phyloP scores from a whole-genome alignment of 805 yeast genomes.

The Lipomyces japonicus region DNA sequence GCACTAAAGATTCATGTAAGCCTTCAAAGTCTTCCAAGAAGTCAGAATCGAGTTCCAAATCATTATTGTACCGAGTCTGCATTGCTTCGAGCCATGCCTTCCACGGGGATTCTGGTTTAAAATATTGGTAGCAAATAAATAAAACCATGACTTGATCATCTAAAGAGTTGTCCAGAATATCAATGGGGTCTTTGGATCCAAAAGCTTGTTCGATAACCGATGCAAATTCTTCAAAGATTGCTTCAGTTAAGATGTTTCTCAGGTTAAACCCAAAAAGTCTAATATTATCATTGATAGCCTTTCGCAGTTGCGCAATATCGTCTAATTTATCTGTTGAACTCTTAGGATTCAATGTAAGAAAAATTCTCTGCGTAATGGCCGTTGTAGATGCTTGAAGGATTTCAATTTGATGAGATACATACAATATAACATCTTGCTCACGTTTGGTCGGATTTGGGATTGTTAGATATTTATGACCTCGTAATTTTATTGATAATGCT shows the following conservation, averaged over 20 bases:
- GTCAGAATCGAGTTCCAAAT: constrained; percentile 4
- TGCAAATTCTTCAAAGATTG: constrained; percentile 4
- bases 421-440: neutral
- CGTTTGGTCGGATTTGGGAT: constrained; percentile 1
- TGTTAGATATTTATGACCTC: neutral
- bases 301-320: neutral
- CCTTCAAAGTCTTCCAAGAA: constrained; percentile 16
- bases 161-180: constrained; percentile 8
- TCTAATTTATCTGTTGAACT: neutral
- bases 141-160: constrained; percentile 23
- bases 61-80: constrained; percentile 8
- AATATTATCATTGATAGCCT: neutral
- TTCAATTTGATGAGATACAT: constrained; percentile 6
- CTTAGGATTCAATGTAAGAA: neutral
- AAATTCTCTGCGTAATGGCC: neutral
- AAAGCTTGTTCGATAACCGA: constrained; percentile 6
- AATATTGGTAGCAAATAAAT: constrained; percentile 3
- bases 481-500: constrained; percentile 8
- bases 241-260: neutral
- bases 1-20: constrained; percentile 5
- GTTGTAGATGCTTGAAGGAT: constrained; percentile 6
- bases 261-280: constrained; percentile 6
- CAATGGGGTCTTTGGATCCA: constrained; percentile 14
- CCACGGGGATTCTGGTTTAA: neutral
- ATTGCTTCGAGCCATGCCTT: constrained; percentile 5